Conservation (phyloP, 805 yeast genomes). For the Ogataea kodamae region DNA sequence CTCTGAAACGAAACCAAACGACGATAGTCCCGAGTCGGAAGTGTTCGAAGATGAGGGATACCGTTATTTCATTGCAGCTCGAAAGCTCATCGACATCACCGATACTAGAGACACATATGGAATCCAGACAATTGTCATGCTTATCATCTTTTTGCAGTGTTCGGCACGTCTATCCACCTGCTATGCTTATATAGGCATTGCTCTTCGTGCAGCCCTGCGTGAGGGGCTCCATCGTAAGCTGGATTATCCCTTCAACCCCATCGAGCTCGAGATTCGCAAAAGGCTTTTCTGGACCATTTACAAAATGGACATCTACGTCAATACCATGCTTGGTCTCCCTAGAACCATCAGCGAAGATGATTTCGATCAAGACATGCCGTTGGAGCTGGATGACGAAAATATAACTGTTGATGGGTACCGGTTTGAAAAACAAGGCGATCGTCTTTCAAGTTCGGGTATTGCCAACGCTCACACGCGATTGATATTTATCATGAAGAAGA, state of each 20-base stretch:
- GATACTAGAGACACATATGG: slow-evolving; percentile 80
- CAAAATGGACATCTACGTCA: slow-evolving; percentile 87
- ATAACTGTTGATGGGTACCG: slow-evolving; percentile 63
- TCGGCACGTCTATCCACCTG: slow-evolving; percentile 85
- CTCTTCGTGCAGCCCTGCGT: slow-evolving; percentile 73
- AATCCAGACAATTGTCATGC: slow-evolving; percentile 83
- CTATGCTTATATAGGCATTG: slow-evolving; percentile 86
- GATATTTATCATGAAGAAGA: slow-evolving; percentile 65
- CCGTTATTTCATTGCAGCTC: slow-evolving; percentile 74
- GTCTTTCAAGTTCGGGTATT: slow-evolving; percentile 68
- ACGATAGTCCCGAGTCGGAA: slow-evolving; percentile 30
- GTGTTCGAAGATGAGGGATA: slow-evolving; percentile 72
- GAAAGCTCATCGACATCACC: slow-evolving; percentile 75
- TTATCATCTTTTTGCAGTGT: slow-evolving; percentile 81
- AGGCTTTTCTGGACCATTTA: slow-evolving; percentile 86
- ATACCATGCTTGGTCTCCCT: slow-evolving; percentile 84
- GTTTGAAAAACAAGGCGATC: slow-evolving; percentile 40
- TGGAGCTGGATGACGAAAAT: slow-evolving; percentile 82
- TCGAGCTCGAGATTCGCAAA: slow-evolving; percentile 79
- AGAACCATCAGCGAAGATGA: slow-evolving; percentile 72
- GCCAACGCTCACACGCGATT: slow-evolving; percentile 83
- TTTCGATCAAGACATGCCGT: slow-evolving; percentile 82
- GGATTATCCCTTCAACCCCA: slow-evolving; percentile 60
- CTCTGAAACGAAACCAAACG: slow-evolving; percentile 21
- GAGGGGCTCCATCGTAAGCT: slow-evolving; percentile 81